Base-by-base conservation (phyloP, 2,329 filamentous ascomycete species). In the Rhinocladiella similis region DNA sequence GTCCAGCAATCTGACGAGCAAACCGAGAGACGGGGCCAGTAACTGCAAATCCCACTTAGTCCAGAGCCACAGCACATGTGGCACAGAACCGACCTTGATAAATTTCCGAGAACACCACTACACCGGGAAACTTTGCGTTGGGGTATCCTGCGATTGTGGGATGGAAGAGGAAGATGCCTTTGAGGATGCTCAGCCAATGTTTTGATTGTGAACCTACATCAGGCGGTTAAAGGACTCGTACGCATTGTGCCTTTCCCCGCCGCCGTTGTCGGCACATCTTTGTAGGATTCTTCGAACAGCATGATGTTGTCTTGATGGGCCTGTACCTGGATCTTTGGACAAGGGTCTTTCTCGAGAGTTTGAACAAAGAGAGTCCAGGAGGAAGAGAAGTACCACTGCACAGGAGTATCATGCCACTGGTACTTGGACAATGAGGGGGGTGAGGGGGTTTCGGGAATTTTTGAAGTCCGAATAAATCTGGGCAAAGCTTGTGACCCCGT, bases 31-130 rank as follows among this genome's bases (percentile, higher is more conserved):
- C 92, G 1, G 92, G 92, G 1, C 92, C 92, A 56, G 92, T 96
- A 16, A 97, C 92, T 92, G 61, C 38, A 27, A 13, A 12, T 13
- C 16, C 20, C 9, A 43, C 27, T 42, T n/a, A 22, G 43, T 50
- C 49, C n/a, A 14, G 29, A 38, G 22, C 33, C 18, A 20, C 25
- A 54, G 25, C 16, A 19, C 19, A 19, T 35, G 36, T 27, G 42
- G 50, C 49, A 43, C 13, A 50, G 36, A 47, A 57, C 68, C 55
- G 73, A 91, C 91, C 91, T 85, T 97, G 92, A 70, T 97, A 97
- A 67, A 97, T 97, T 75, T 97, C 92, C 66, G 88, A 92, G 71
- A 96, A 97, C 54, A 97, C 80, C 13, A 90, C 88, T 4, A 97
- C 89, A 18, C 89, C 91, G 0, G 91, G 91, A 68, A 96, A 96